These are phyloP conservation scores for Neopestalotiopsis sp. DNA, from an alignment of 2,329 filamentous ascomycete genomes.

Conservation along the genomic window DNA sequence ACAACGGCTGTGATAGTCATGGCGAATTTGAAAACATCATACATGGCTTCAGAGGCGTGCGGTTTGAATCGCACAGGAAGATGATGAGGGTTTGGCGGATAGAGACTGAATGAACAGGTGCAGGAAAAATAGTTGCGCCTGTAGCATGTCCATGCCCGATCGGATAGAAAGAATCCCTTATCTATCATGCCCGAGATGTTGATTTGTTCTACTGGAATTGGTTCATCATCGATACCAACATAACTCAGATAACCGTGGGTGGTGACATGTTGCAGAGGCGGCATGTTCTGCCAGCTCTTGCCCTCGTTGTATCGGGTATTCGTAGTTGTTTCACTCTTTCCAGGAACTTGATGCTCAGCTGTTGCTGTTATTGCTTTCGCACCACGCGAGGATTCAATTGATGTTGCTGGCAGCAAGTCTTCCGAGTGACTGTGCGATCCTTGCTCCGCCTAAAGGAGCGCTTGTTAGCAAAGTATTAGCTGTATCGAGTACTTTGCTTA, in stretches of 20 bases:
- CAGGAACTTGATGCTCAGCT: no score
- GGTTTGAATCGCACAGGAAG: constrained; percentile 48
- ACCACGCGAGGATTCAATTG: no score
- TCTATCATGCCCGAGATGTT: constrained; percentile 83
- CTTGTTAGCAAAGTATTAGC: background rate
- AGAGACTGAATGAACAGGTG: constrained; percentile 76
- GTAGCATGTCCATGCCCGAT: constrained; percentile 93
- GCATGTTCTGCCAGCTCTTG: constrained; percentile 44
- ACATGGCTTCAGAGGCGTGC: constrained; percentile 58
- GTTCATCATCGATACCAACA: constrained; percentile 45
- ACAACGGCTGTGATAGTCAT: constrained; percentile 87
- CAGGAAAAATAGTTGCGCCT: constrained; percentile 91
- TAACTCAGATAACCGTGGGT: constrained; percentile 68
- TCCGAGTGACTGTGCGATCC: no score
- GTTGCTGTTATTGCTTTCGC: no score
- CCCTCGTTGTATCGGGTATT: background rate
- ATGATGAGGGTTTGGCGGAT: constrained; percentile 58
- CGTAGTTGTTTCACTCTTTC: no score
- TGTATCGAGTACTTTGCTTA: no score
- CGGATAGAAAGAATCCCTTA: constrained; percentile 84
- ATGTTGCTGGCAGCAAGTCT: no score
- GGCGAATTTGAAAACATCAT: constrained; percentile 74
- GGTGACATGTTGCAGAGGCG: constrained; percentile 57
- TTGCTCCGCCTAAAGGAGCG: background rate
- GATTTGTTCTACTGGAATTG: constrained; percentile 61